These are phyloP conservation scores for Hemisphaericaspora xylofermentans DNA, from an alignment of 1,139 yeast species.

Conservation along the genomic window DNA sequence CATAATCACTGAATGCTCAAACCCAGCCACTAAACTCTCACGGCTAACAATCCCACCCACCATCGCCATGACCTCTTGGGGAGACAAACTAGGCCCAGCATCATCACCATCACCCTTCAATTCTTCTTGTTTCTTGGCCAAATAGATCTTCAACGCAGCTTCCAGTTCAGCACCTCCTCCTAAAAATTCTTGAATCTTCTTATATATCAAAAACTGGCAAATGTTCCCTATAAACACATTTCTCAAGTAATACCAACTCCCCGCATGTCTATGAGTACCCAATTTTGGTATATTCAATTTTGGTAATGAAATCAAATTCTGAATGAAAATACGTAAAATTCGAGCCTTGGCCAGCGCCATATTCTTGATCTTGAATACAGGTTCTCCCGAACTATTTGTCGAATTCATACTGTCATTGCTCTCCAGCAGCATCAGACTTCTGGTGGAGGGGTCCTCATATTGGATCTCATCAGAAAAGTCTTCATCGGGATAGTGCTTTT, in stretches of 20 bases:
- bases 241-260: constrained; percentile 42
- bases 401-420: too few relatives aligned
- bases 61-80: constrained; percentile 16
- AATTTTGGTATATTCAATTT: constrained; percentile 38
- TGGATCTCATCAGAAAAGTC: constrained; percentile 32
- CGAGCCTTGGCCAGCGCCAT: constrained; percentile 21
- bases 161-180: constrained; percentile 9
- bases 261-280: constrained; percentile 43
- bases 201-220: constrained; percentile 38
- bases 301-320: constrained; percentile 29
- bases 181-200: constrained; percentile 28
- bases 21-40: constrained; percentile 23
- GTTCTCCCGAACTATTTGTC: constrained; percentile 3
- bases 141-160: constrained; percentile 10
- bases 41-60: constrained; percentile 25
- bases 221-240: constrained; percentile 42
- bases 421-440: too few relatives aligned
- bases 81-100: constrained; percentile 5
- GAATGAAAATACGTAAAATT: constrained; percentile 26
- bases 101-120: background rate
- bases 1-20: constrained; percentile 33
- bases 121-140: constrained; percentile 6
- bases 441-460: too few relatives aligned
- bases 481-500: constrained; percentile 30
- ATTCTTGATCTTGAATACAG: constrained; percentile 16